These are phyloP conservation scores for Agaricales sp. DNA, from an alignment of 1,284 basidiomycete genomes.

Conservation along the genomic window DNA sequence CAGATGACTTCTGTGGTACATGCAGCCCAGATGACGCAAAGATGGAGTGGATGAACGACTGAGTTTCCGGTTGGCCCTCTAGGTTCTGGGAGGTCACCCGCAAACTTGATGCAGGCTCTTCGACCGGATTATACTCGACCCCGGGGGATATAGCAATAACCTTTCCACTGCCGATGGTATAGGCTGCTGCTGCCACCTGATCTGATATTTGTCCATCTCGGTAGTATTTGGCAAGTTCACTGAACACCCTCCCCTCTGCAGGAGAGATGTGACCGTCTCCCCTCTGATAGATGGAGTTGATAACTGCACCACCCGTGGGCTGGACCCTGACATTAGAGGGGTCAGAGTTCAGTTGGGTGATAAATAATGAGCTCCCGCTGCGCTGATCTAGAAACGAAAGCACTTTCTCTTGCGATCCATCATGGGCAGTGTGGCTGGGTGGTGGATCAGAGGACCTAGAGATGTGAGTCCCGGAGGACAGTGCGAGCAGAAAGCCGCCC, in stretches of 20 bases:
- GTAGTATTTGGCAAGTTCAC: conserved; percentile 24
- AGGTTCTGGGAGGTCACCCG: conserved; percentile 19
- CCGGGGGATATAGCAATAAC: conserved; percentile 54
- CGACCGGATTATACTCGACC: conserved; percentile 48
- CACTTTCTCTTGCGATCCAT: not conserved
- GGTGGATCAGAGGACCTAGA: not conserved
- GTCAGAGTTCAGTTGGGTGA: not conserved
- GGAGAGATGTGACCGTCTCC: not conserved
- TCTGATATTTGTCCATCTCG: conserved; percentile 11
- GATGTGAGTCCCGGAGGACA: conserved; percentile 55
- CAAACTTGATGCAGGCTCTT: conserved; percentile 23
- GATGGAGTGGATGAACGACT: conserved; percentile 26
- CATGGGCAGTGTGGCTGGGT: too few relatives aligned
- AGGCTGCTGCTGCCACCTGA: conserved; percentile 36
- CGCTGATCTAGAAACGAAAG: conserved; percentile 25
- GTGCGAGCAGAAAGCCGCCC: conserved; percentile 63
- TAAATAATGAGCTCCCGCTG: conserved; percentile 27
- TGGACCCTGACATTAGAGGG: conserved; percentile 20
- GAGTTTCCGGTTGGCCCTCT: conserved; percentile 19
- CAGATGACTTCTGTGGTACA: conserved; percentile 13
- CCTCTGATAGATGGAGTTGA: conserved; percentile 9
- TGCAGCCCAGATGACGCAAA: conserved; percentile 38
- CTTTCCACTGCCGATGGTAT: conserved; percentile 42
- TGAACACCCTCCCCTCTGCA: conserved; percentile 15
- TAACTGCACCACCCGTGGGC: conserved; percentile 31